Evolutionary conservation across 2,329 filamentous ascomycete species (phyloP), one percentile per base, ranked within the genome.

Genomic region (Diaporthe sp.): DNA sequence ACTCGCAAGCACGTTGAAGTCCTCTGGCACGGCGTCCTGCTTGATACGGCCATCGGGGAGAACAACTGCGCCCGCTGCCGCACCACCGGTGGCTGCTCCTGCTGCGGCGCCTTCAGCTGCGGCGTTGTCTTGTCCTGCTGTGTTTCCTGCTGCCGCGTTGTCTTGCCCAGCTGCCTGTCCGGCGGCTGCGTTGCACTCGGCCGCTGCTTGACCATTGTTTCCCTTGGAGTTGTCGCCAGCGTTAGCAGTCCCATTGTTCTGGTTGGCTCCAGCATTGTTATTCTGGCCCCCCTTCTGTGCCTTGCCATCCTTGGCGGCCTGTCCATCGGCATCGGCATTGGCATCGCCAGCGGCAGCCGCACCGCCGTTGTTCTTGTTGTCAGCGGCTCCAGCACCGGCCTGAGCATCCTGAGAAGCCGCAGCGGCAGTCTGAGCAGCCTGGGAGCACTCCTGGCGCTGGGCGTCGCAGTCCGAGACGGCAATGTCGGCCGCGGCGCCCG

Each of bases 1-100:
- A 28, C 75, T 77, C 28, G 61, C 77, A 1, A 79, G 60, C 7
- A 79, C 77, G 60, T 80, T 79, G 78, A 80, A 80, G 63, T 74
- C 76, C 44, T 75, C 75, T 20, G 76, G 47, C 0, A 75, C 76
- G 0, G 76, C 78, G 37, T 76, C 76, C n/a, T 76, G 72, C 37
- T 71, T 72, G 75, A 79, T 79, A 31, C 78, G 77, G 6, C 78
- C 78, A 37, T 78, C 78, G 6, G 78, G 78, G 15, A 79, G 63
- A 31, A 79, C 78, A 25, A 74, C 55, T 28, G 53, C 42, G 31
- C 44, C 55, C 3, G 31, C 71, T 8, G 71, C 71, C 9, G 71
- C 55, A 10, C 12, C 63, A 15, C 63, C 63, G 8, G 63, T 22
- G 2, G 47, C 63, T 1, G 44, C 63, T 17, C 44, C 63, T 39